phyloP scores from a whole-genome alignment of 2,329 filamentous ascomycete species.

The Tetracladium maxilliforme region DNA sequence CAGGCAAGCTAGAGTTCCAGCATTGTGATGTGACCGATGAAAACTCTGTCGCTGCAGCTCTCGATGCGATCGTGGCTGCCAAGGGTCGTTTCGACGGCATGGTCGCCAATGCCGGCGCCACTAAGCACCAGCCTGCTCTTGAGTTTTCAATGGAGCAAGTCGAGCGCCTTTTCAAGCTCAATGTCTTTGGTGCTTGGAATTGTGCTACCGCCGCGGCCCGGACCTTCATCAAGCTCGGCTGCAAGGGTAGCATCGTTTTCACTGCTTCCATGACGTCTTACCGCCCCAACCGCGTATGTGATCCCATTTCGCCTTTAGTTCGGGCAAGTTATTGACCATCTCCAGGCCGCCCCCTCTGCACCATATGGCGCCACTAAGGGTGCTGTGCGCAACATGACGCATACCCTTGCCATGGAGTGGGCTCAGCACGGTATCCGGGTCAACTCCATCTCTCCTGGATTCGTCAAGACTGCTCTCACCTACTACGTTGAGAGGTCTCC shows the following conservation, averaged over 20 bases:
- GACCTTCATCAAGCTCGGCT: slow-evolving; percentile 25
- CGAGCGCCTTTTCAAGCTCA: slow-evolving; percentile 24
- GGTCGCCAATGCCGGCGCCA: slow-evolving; percentile 32
- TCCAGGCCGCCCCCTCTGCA: slow-evolving; percentile 19
- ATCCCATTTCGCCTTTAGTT: not conserved
- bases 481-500: slow-evolving; percentile 30
- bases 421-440: slow-evolving; percentile 17
- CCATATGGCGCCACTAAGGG: slow-evolving; percentile 28
- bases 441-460: slow-evolving; percentile 21
- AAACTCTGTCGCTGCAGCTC: slow-evolving; percentile 22
- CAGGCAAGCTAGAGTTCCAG: slow-evolving; percentile 21
- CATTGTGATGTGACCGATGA: slow-evolving; percentile 31
- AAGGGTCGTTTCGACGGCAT: slow-evolving; percentile 30
- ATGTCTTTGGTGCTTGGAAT: slow-evolving; percentile 28
- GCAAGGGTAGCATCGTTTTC: slow-evolving; percentile 29
- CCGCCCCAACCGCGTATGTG: slow-evolving; percentile 23
- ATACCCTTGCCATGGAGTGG: slow-evolving; percentile 19
- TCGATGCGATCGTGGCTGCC: slow-evolving; percentile 26
- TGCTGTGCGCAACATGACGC: slow-evolving; percentile 22
- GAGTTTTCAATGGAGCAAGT: slow-evolving; percentile 32
- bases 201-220: slow-evolving; percentile 23
- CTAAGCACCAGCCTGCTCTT: slow-evolving; percentile 33
- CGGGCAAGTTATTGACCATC: not conserved
- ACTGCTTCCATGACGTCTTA: slow-evolving; percentile 30
- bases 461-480: slow-evolving; percentile 18